Base-by-base conservation (phyloP, 2,329 filamentous ascomycete species). In the Hymenoscyphus scutula region DNA sequence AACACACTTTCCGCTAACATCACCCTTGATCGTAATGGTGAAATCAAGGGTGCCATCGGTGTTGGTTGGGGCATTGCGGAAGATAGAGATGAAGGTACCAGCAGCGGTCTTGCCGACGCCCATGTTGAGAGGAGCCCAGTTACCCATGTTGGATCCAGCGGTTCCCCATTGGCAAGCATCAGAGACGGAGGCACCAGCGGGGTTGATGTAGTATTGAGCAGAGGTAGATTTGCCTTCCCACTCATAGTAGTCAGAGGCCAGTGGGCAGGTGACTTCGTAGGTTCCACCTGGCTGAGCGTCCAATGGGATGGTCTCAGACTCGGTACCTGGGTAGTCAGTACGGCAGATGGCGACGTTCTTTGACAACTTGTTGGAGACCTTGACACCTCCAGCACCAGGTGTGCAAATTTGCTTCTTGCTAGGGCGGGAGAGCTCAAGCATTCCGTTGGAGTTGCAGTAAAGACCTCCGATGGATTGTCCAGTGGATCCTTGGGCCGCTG, bases 181-280 rank as follows among this genome's bases (percentile, higher is more conserved):
- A 68, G 86, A 75, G 63, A 86, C 78, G 19, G 77, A 71, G 59
- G 89, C 80, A 64, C 92, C 92, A 70, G 85, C 83, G 71, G 90
- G 90, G 84, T 98, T 98, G 78, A 98, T 84, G 76, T 99, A 99
- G 84, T 97, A 98, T 79, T 98, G 95, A 53, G 93, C 93, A 56
- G 91, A 93, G 59, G 95, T 98, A 58, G 79, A 71, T 76, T 84
- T 83, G 70, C 84, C 84, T 72, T 91, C 70, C 91, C 91, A 96
- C 65, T 81, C 78, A 81, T 92, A 98, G 81, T 94, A 96, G 58
- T 79, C 81, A 56, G 76, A 74, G 64, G 88, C 86, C 68, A 89
- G 79, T 55, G 94, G 90, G 81, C 91, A 94, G 74, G 90, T 91
- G 68, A 99, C 79, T 38, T 81, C 77, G 64, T 85, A 79, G 29